Evolutionary conservation across 163 green algal genomes (phyloP).

Genomic region (Chlorella variabilis): DNA sequence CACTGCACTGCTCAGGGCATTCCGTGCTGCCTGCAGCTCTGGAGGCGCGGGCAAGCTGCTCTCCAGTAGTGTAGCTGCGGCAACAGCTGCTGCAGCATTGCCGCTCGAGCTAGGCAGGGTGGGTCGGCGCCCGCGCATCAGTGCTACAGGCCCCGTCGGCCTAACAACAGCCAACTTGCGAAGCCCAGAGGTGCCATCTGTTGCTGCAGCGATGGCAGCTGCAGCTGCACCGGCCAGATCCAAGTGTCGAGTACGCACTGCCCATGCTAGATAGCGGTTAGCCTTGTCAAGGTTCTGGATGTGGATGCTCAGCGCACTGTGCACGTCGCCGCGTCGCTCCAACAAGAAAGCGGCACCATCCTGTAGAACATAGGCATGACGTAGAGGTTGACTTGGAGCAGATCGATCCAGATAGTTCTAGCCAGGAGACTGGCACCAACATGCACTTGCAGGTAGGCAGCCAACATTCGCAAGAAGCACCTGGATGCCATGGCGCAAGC

Average conservation of each 20-base stretch:
- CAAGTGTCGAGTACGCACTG: neutral
- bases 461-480: too few relatives aligned
- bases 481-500: slow-evolving; percentile 48
- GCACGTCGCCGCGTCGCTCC: slow-evolving; percentile 79
- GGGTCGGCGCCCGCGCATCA: neutral
- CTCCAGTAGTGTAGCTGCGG: neutral
- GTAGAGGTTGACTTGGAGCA: too few relatives aligned
- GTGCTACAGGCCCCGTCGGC: neutral
- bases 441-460: too few relatives aligned
- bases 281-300: slow-evolving; percentile 47
- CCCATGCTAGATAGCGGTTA: slow-evolving; percentile 12
- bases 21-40: slow-evolving; percentile 43
- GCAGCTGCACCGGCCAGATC: neutral
- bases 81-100: slow-evolving; percentile 8
- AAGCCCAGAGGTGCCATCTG: too few relatives aligned
- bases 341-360: slow-evolving; percentile 82
- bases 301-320: slow-evolving; percentile 73
- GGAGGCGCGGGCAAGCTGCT: neutral
- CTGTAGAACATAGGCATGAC: slow-evolving; percentile 19
- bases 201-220: neutral
- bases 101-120: neutral
- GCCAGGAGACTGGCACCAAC: too few relatives aligned
- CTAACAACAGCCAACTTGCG: too few relatives aligned
- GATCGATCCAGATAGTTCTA: too few relatives aligned
- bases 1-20: slow-evolving; percentile 51